These are phyloP conservation scores for Pachyrhizus erosus DNA, from an alignment of 306 rosid genomes.

Conservation along the genomic window DNA sequence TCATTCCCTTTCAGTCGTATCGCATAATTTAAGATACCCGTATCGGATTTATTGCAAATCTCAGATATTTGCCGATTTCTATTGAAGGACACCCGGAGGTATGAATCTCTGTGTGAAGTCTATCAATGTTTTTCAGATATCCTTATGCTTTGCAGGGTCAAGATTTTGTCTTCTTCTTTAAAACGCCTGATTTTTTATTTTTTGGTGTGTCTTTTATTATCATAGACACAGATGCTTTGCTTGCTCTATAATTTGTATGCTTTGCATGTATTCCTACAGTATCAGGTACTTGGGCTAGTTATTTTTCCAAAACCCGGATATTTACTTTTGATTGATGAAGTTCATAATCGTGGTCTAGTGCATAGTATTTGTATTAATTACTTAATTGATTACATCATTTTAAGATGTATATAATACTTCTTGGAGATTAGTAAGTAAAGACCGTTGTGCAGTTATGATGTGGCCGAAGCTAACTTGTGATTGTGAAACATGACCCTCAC, in stretches of 20 bases:
- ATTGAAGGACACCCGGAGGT: slow-evolving; percentile 28
- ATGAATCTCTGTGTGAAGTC: slow-evolving; percentile 15
- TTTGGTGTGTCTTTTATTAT: not conserved
- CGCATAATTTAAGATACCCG: slow-evolving; percentile 18
- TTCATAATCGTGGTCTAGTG: not conserved
- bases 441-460: slow-evolving; percentile 1
- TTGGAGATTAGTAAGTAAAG: not conserved
- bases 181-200: not conserved
- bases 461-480: slow-evolving; percentile 4
- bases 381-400: not conserved
- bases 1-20: not conserved
- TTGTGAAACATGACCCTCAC: not conserved
- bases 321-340: not conserved
- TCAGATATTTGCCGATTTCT: slow-evolving; percentile 17
- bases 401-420: slow-evolving; percentile 8
- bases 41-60: slow-evolving; percentile 1
- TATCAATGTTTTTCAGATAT: not conserved
- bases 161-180: slow-evolving; percentile 11
- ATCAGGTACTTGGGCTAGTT: not conserved
- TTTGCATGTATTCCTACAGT: not conserved
- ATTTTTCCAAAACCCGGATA: slow-evolving; percentile 3
- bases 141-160: not conserved
- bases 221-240: not conserved
- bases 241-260: slow-evolving; percentile 9
- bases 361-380: not conserved